Evolutionary conservation across 2,329 filamentous ascomycete species (phyloP), one percentile per base, ranked within the genome.

Genomic region (Fusarium ramigenum): DNA sequence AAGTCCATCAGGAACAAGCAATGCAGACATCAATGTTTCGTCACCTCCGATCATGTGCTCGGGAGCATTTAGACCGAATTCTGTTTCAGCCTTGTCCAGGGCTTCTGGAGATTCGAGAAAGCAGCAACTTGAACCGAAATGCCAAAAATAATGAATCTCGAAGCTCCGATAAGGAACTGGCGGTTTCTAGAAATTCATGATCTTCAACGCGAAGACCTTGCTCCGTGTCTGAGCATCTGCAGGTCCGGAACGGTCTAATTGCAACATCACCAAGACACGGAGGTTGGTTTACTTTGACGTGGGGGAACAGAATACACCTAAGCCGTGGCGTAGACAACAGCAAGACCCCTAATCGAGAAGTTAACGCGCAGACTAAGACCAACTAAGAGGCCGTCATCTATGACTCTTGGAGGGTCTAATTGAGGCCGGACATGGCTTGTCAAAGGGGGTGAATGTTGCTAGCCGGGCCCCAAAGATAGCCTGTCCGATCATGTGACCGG

Each of bases 401-500:
- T 68, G 57, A 60, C 56, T 73, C 64, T 69, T 47, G 70, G 52
- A 66, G 70, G 60, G 58, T 32, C 44, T 56, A 54, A 67, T 49
- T 63, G 63, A 70, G 70, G 70, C 70, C 66, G 70, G 66, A 57
- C 63, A 63, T 74, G 70, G 70, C 62, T 70, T 59, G 52, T 50
- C 46, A 46, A 59, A 49, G 70, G 70, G 70, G 52, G 70, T 73
- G 70, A 54, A 47, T 19, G 39, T 57, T 71, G 54, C 66, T 72
- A 71, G 57, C 28, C 70, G 62, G 70, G 62, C 70, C 53, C 62
- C 58, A 54, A 60, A 73, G 61, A 73, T 72, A 74, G 66, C 40
- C 58, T 47, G 14, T 47, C 70, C 70, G 70, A 60, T 73, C 70
- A 73, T 47, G 66, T 73, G 70, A 73, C 52, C 70, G 70, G 70